Evolutionary conservation across 345 rosid genomes (phyloP).

Genomic region (Clarkia xantiana): DNA sequence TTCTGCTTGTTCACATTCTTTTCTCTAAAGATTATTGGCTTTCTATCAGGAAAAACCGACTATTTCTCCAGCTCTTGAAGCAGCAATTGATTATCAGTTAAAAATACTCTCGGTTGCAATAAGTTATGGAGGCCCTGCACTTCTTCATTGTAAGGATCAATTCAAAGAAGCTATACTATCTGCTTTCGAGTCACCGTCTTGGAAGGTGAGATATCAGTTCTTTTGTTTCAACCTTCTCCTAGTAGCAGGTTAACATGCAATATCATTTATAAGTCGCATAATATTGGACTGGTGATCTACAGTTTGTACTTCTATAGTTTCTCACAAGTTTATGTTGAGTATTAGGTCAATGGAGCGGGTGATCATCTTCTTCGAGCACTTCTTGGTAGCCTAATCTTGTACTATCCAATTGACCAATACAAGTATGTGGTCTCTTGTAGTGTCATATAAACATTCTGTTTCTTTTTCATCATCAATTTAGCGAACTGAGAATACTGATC

Average conservation of each 20-base stretch:
- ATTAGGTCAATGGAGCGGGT: conserved; percentile 89
- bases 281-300: not conserved
- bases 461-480: not conserved
- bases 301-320: not conserved
- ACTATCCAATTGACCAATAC: conserved; percentile 84
- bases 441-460: conserved; percentile 1
- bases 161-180: conserved; percentile 59
- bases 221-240: not conserved
- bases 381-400: conserved; percentile 75
- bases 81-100: conserved; percentile 84
- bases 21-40: conserved; percentile 6
- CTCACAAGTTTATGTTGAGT: conserved; percentile 7
- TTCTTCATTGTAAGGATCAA: conserved; percentile 60
- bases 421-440: conserved; percentile 31
- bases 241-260: not conserved
- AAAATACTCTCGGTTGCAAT: conserved; percentile 80
- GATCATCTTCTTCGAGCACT: conserved; percentile 87
- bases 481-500: not conserved
- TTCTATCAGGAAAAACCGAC: conserved; percentile 47
- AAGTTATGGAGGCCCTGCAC: conserved; percentile 75
- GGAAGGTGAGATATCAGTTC: conserved; percentile 53
- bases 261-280: not conserved
- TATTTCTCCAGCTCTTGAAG: conserved; percentile 90
- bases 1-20: conserved; percentile 4
- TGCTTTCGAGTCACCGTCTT: conserved; percentile 86